Conservation (phyloP, 306 rosid genomes). For the Malus orientalis region DNA sequence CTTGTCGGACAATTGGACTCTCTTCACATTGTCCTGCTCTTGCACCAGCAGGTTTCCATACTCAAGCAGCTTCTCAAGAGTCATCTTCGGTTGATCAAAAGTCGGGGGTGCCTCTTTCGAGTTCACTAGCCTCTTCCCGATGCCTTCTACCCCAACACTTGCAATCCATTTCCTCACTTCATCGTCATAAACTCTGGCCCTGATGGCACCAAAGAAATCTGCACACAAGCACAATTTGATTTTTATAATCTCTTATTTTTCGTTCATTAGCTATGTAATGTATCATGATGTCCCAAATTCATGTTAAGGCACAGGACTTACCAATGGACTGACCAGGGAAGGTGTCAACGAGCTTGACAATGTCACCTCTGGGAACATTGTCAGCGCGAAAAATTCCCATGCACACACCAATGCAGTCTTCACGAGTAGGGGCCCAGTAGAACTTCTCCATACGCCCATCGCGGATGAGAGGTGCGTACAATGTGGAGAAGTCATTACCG, state of each 20-base stretch:
- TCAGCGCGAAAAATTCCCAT: conserved; percentile 51
- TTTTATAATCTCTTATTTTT: not conserved
- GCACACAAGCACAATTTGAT: not conserved
- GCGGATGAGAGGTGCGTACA: conserved; percentile 75
- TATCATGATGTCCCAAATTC: not conserved
- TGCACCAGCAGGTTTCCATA: conserved; percentile 63
- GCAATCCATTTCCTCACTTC: conserved; percentile 62
- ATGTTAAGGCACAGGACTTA: conserved; percentile 16
- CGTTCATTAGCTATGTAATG: not conserved
- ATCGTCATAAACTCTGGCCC: conserved; percentile 73
- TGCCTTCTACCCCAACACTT: conserved; percentile 43
- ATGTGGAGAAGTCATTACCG: conserved; percentile 69
- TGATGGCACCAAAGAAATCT: conserved; percentile 73
- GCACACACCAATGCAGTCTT: conserved; percentile 66
- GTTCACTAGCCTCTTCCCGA: conserved; percentile 61
- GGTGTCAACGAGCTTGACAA: conserved; percentile 59
- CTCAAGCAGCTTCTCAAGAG: conserved; percentile 37
- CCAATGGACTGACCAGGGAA: conserved; percentile 75
- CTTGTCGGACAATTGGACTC: conserved; percentile 60
- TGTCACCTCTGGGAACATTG: conserved; percentile 31
- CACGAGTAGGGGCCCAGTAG: conserved; percentile 78
- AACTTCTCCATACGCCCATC: conserved; percentile 84
- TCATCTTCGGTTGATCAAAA: conserved; percentile 54
- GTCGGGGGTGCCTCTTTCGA: conserved; percentile 72
- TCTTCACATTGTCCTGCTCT: conserved; percentile 80